Base-by-base conservation (phyloP, 805 yeast genomes). In the Candida odintsovae region DNA sequence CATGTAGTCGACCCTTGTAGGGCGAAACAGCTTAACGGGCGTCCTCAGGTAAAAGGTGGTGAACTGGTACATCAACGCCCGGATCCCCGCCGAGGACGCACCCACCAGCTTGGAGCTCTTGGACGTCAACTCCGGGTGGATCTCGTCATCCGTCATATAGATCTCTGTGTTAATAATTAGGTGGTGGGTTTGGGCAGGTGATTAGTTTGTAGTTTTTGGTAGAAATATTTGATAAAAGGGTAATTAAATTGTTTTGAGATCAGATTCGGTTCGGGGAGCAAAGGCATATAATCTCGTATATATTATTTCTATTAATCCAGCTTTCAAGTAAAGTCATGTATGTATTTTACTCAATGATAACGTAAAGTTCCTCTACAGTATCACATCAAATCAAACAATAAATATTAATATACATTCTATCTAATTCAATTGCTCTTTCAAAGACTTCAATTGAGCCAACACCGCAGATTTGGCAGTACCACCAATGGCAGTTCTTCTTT, bases 401-500 rank as follows among this genome's bases (percentile, higher is more conserved):
- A 25, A 25, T 9, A 23, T 23, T 9, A 9, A 13, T 5, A 28
- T 8, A 4, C 15, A 13, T 8, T 28, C 31, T 33, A n/a, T 33
- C 36, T 33, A 33, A 33, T 53, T 44, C 43, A 66, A 44, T 51
- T 66, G 67, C 6, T 58, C 49, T 55, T 62, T 53, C 43, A 71
- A 54, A 38, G 56, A 60, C 3, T 51, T 41, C 48, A 92, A 70
- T 67, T 94, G 99, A 59, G 80, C 77, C 42, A 80, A 62, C n/a
- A 94, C 87, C 15, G 99, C 97, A 31, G 80, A 67, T 67, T 83
- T 89, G 15, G 98, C 97, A 28, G 99, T 90, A 55, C 99, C 99
- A 51, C 99, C 99, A 47, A 82, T 90, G 19, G 98, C 96, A 43
- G 84, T 80, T 71, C 99, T 87, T 76, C 96, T 86, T 72, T 94